Conservation (phyloP, 2,329 filamentous ascomycete genomes). For the Dactylellina haptotyla region DNA sequence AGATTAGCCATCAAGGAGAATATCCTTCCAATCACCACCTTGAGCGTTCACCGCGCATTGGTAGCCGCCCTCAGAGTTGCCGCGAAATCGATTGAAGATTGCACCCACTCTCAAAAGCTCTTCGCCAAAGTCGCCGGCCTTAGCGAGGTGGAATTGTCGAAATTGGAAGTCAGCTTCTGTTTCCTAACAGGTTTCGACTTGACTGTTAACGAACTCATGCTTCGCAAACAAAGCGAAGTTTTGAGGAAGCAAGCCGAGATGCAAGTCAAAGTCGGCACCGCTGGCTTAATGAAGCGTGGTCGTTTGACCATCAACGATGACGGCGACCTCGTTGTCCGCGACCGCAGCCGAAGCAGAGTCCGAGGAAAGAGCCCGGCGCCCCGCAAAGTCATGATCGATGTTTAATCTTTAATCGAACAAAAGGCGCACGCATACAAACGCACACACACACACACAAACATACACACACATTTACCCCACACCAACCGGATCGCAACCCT, state of each 20-base stretch:
- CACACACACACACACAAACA: too few species aligned
- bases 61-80: constrained; percentile 86
- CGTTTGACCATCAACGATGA: constrained; percentile 45
- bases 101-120: constrained; percentile 83
- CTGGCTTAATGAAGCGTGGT: constrained; percentile 55
- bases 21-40: constrained; percentile 79
- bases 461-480: background rate
- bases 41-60: constrained; percentile 86
- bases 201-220: constrained; percentile 69
- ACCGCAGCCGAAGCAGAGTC: constrained; percentile 49
- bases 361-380: constrained; percentile 51
- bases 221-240: constrained; percentile 66
- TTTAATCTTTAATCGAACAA: constrained; percentile 5
- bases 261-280: constrained; percentile 57
- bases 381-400: constrained; percentile 49
- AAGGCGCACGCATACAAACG: too few species aligned
- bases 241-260: constrained; percentile 60
- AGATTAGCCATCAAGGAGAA: constrained; percentile 80
- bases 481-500: constrained; percentile 9
- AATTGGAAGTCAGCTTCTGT: constrained; percentile 88
- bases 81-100: constrained; percentile 94
- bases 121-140: constrained; percentile 91
- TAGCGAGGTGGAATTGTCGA: constrained; percentile 79
- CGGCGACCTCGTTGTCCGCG: constrained; percentile 36
- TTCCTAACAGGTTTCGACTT: constrained; percentile 87